Conservation (phyloP, 2,329 filamentous ascomycete genomes). For the Diaporthe capsici region DNA sequence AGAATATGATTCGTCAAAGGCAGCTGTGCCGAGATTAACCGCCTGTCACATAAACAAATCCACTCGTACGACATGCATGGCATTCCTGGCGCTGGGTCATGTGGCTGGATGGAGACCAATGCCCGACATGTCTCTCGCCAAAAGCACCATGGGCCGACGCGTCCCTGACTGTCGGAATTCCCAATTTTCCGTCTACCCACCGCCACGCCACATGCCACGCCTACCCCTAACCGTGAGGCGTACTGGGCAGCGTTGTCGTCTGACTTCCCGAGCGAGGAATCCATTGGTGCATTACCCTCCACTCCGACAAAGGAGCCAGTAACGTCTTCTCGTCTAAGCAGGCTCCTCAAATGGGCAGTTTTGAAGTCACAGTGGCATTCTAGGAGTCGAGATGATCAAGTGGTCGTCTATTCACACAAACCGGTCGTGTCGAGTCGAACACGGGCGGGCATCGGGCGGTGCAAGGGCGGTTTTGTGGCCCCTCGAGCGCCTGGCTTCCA, state of each 20-base stretch:
- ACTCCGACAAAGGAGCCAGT: not conserved
- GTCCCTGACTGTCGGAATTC: conserved; percentile 10
- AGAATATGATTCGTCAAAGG: not conserved
- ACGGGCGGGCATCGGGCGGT: not conserved
- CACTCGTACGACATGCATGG: conserved; percentile 15
- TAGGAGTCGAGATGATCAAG: not conserved
- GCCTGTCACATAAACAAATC: not conserved
- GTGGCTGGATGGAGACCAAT: conserved; percentile 2
- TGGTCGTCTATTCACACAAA: too few relatives aligned
- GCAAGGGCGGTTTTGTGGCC: not conserved
- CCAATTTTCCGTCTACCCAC: conserved; percentile 26
- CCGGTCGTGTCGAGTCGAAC: not conserved
- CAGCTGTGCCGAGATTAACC: conserved; percentile 16
- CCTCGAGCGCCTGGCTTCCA: not conserved
- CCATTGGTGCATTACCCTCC: not conserved
- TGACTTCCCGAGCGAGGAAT: not conserved
- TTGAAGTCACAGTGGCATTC: not conserved
- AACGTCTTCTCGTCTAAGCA: not conserved
- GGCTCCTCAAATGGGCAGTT: not conserved
- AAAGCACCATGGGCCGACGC: conserved; percentile 10
- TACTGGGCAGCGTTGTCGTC: not conserved
- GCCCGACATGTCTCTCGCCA: not conserved
- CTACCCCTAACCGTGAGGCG: not conserved
- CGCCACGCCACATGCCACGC: conserved; percentile 1
- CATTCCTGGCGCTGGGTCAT: conserved; percentile 14